These are phyloP conservation scores for Colletotrichum lentis DNA, from an alignment of 2,329 filamentous ascomycete genomes.

Conservation along the genomic window DNA sequence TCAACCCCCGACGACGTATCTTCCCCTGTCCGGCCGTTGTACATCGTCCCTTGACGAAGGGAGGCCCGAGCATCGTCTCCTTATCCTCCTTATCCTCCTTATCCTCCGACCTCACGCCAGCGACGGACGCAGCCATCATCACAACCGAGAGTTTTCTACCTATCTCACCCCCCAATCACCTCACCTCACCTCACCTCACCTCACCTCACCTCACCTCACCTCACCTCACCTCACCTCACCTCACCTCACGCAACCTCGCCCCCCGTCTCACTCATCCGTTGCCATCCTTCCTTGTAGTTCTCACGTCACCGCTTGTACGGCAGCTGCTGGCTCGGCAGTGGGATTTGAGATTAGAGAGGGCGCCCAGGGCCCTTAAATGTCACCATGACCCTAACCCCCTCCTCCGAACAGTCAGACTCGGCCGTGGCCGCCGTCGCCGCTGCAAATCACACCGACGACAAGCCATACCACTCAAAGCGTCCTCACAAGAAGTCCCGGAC, in stretches of 20 bases:
- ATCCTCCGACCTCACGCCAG: constrained; percentile 19
- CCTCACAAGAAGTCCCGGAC: constrained; percentile 64
- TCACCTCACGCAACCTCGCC: constrained; percentile 1
- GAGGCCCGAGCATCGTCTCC: constrained; percentile 28
- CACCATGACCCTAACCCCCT: constrained; percentile 29
- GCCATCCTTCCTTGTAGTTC: neutral
- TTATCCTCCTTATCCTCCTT: neutral
- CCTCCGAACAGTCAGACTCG: constrained; percentile 13
- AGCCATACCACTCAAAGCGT: constrained; percentile 56
- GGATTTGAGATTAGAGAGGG: neutral
- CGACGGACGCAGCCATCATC: constrained; percentile 3
- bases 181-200: no score
- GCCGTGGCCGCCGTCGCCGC: neutral
- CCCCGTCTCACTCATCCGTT: constrained; percentile 1
- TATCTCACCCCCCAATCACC: neutral
- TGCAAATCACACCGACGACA: constrained; percentile 23
- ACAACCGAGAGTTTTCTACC: constrained; percentile 3
- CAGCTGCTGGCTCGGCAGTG: neutral
- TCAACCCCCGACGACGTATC: constrained; percentile 30
- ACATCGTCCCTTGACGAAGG: constrained; percentile 27
- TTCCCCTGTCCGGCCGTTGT: constrained; percentile 34
- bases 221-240: no score
- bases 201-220: no score
- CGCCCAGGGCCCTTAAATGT: constrained; percentile 19
- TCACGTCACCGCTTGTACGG: neutral